Base-by-base conservation (phyloP, 352 stramenopile genomes). In the Phytophthora pluvialis region DNA sequence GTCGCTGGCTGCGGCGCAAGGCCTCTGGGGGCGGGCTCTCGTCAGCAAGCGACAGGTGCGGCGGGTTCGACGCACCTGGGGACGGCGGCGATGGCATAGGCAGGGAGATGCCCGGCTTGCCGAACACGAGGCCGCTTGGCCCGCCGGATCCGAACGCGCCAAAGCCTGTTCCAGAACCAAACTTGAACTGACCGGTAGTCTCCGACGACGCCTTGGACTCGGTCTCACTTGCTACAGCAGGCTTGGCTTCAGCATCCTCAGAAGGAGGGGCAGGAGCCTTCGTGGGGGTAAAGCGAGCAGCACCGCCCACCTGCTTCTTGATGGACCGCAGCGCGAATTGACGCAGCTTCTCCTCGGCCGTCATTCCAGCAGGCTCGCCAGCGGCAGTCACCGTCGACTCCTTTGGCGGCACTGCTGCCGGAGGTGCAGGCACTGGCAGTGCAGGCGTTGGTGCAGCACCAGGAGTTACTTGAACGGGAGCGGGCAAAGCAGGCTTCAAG, bases 61-160 rank as follows among this genome's bases (percentile, higher is more conserved):
- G 58, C 16, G 57, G 53, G 12, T 69, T 60, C 15, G 60, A 64
- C 4, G 57, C 58, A 32, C 35, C 55, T 3, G 79, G 73, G 16
- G 80, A 85, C 9, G 81, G 55, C 9, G 84, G 73, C 1, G 86
- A 78, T 3, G 86, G 86, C 8, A 94, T 68, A 29, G 86, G 86
- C 4, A 94, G 59, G 3, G 80, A 87, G 55, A 94, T 92, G 1
- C 79, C 83, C 11, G 83, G 77, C 52, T 91, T 92, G 48, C 86
- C 86, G 64, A 94, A 94, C 26, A 92, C 80, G 4, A 94, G 73
- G 3, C 78, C 77, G 26, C 78, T 80, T 0, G 86, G 64, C 29
- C 74, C 70, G 9, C 82, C 79, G 3, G 79, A 80, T 36, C 78
- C 83, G 35, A 89, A 90, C 18, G 75, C 67, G 12, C 66, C 64